Conservation (phyloP, 257 asterid genomes). For the Mitragyna speciosa region DNA sequence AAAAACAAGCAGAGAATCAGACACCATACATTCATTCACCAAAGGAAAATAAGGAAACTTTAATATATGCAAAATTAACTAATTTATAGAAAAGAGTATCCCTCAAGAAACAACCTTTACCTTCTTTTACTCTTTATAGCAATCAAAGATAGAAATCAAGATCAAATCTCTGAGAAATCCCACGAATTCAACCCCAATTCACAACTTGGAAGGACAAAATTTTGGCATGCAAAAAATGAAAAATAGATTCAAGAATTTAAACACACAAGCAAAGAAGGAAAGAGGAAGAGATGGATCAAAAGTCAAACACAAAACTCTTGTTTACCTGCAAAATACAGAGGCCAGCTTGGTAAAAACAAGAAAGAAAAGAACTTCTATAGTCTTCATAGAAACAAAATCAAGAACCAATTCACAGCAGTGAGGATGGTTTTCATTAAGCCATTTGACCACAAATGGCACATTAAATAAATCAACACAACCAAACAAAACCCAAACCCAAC, state of each 20-base stretch:
- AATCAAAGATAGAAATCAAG: not conserved
- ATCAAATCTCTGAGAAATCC: not conserved
- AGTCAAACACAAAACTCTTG: not conserved
- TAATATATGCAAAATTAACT: not conserved
- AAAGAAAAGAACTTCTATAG: not conserved
- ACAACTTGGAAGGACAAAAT: not conserved
- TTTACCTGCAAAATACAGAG: not conserved
- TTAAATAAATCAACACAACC: not conserved
- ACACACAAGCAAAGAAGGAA: not conserved
- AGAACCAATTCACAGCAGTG: not conserved
- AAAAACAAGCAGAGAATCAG: not conserved
- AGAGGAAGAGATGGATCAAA: conserved; percentile 12
- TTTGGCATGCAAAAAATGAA: not conserved
- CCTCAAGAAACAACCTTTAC: not conserved
- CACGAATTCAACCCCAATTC: not conserved
- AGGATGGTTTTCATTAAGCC: not conserved
- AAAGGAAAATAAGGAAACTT: not conserved
- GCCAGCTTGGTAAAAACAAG: conserved; percentile 10
- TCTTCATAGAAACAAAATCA: conserved; percentile 8
- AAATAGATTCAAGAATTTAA: not conserved
- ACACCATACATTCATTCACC: not conserved
- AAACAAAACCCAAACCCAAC: not conserved
- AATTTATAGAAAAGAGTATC: not conserved
- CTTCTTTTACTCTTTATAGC: not conserved
- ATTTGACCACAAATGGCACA: not conserved